Evolutionary conservation across 2,329 filamentous ascomycete genomes (phyloP).

Genomic region (Teratosphaeria gauchensis): DNA sequence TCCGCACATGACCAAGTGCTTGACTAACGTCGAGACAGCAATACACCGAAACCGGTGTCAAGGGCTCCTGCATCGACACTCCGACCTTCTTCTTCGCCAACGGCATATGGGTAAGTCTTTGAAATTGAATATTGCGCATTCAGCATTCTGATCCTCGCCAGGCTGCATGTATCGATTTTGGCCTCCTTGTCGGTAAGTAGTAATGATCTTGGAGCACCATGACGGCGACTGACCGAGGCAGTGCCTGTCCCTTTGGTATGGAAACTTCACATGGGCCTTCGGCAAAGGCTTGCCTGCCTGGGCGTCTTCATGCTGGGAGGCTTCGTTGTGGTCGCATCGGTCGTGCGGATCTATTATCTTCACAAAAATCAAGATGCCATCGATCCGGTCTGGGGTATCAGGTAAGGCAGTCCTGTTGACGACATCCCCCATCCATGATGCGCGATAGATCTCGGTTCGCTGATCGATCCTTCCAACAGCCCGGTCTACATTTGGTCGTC

Average conservation of each 20-base stretch:
- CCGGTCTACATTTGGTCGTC: conserved; percentile 7
- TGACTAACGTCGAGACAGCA: neutral
- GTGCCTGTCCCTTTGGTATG: conserved; percentile 2
- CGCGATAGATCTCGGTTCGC: neutral
- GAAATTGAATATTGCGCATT: neutral
- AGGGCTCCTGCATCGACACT: neutral
- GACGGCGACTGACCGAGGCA: neutral
- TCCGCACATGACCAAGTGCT: neutral
- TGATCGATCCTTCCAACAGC: neutral
- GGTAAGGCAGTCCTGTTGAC: neutral
- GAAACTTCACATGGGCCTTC: conserved; percentile 2
- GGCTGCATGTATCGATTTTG: neutral
- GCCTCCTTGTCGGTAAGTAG: neutral
- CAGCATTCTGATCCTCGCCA: neutral
- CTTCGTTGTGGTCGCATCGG: conserved; percentile 3
- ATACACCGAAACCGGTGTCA: neutral
- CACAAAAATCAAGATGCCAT: neutral
- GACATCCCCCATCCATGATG: neutral
- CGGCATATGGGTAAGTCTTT: neutral
- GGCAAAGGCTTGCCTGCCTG: conserved; percentile 1
- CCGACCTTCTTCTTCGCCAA: conserved; percentile 2
- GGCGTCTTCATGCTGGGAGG: conserved; percentile 1
- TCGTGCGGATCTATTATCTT: conserved; percentile 4
- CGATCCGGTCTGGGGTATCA: conserved; percentile 2
- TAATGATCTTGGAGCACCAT: neutral